Percentiles rank a stretch among this genome's conserved stretches.
Conservation (phyloP, 805 yeast genomes). For the Limtongia smithiae region DNA sequence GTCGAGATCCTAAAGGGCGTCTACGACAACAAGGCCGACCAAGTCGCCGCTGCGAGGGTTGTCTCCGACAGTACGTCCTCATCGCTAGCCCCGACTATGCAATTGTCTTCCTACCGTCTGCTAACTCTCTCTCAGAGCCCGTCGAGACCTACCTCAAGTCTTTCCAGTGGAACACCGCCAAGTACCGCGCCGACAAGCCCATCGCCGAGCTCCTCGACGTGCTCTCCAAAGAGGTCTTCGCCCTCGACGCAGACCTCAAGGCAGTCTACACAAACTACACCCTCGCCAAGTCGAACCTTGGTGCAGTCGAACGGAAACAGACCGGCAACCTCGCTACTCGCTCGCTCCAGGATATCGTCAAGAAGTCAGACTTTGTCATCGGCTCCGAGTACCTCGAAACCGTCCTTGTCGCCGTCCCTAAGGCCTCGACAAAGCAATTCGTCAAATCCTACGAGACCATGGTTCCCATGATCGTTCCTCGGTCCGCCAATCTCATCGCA, state of each 20-base stretch:
- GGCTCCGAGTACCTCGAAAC: constrained; percentile 84
- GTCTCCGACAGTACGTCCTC: constrained; percentile 44
- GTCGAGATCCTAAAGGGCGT: constrained; percentile 64
- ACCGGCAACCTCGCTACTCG: constrained; percentile 90
- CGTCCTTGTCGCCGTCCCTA: constrained; percentile 85
- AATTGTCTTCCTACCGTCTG: neutral
- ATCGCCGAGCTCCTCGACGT: constrained; percentile 67
- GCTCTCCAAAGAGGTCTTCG: constrained; percentile 72
- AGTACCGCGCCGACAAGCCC: constrained; percentile 80
- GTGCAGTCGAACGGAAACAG: constrained; percentile 87
- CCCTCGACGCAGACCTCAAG: constrained; percentile 81
- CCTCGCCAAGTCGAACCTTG: constrained; percentile 75
- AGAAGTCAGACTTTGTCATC: constrained; percentile 75
- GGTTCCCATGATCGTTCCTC: constrained; percentile 81
- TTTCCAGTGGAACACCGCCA: constrained; percentile 84
- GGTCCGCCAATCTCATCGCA: constrained; percentile 69
- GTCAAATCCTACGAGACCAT: constrained; percentile 69
- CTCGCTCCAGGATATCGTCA: constrained; percentile 84
- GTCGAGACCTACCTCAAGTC: constrained; percentile 65
- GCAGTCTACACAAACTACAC: constrained; percentile 70
- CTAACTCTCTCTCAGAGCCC: constrained; percentile 32
- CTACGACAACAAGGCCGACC: constrained; percentile 43
- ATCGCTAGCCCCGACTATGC: neutral
- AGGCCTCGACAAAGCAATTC: constrained; percentile 50
- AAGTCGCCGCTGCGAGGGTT: constrained; percentile 48